phyloP scores from a whole-genome alignment of 768 basidiomycete species.

The Mycena filopes region DNA sequence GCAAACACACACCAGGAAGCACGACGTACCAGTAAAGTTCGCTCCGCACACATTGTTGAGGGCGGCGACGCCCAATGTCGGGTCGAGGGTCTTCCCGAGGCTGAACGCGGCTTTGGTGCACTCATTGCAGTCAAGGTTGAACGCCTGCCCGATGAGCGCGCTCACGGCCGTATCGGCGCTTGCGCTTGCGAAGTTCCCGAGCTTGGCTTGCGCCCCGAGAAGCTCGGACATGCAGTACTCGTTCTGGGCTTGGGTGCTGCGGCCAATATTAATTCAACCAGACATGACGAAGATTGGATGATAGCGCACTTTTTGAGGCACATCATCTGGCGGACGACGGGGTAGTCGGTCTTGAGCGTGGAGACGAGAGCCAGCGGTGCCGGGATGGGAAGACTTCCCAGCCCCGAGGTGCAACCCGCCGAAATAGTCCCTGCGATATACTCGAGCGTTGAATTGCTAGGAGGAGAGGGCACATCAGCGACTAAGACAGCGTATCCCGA shows the following conservation, averaged over 20 bases:
- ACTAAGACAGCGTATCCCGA: too few relatives aligned
- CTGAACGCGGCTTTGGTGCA: background rate
- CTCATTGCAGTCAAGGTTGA: conserved; percentile 1
- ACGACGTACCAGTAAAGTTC: background rate
- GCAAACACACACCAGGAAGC: too few relatives aligned
- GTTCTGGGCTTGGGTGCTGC: background rate
- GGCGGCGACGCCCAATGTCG: background rate
- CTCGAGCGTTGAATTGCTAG: background rate
- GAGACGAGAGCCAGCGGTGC: background rate
- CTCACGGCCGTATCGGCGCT: too few relatives aligned
- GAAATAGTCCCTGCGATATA: background rate
- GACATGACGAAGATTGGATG: background rate
- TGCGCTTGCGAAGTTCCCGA: background rate
- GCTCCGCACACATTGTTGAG: background rate
- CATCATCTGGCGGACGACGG: background rate
- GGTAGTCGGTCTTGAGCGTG: background rate
- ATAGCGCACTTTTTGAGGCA: background rate
- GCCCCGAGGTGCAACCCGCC: background rate
- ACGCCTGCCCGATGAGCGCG: background rate
- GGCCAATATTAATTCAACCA: background rate
- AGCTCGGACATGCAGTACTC: conserved; percentile 1
- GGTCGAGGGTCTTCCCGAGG: conserved; percentile 31
- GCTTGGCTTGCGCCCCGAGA: background rate
- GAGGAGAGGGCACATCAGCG: too few relatives aligned
- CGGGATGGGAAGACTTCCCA: background rate